phyloP scores from a whole-genome alignment of 2,329 filamentous ascomycete genomes.

The Sporothrix pallida region DNA sequence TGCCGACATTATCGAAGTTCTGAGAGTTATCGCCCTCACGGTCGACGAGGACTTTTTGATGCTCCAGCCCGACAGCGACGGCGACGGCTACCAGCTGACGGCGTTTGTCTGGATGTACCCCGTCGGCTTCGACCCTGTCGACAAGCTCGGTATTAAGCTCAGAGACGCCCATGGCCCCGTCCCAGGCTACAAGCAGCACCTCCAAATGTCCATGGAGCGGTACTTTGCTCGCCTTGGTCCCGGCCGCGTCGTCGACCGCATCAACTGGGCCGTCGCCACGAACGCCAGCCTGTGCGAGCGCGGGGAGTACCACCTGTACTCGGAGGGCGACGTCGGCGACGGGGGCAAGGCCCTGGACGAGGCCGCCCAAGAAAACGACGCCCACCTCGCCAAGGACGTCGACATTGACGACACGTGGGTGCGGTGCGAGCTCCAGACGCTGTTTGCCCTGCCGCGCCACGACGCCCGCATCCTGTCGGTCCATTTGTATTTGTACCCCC shows the following conservation, averaged over 20 bases:
- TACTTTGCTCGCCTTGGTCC: too few relatives aligned
- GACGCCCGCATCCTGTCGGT: conserved; percentile 33
- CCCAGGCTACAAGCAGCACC: conserved; percentile 36
- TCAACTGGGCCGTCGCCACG: conserved; percentile 36
- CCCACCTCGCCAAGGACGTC: neutral
- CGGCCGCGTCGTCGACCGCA: conserved; percentile 33
- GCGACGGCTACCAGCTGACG: conserved; percentile 32
- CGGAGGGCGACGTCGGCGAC: conserved; percentile 24
- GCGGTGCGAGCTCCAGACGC: conserved; percentile 35
- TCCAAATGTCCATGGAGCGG: conserved; percentile 35
- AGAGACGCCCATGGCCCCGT: conserved; percentile 34
- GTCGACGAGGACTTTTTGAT: conserved; percentile 38
- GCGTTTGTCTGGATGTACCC: conserved; percentile 36
- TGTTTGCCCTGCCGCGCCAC: conserved; percentile 31
- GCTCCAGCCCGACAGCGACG: conserved; percentile 33
- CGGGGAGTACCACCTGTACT: conserved; percentile 36
- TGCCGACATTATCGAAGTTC: conserved; percentile 15
- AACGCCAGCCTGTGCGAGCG: conserved; percentile 34
- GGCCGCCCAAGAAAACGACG: neutral
- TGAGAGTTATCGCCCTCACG: conserved; percentile 30
- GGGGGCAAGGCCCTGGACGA: neutral
- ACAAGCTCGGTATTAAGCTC: conserved; percentile 35
- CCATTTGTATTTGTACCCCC: conserved; percentile 35
- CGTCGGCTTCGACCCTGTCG: conserved; percentile 34
- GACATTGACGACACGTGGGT: conserved; percentile 35